phyloP scores from a whole-genome alignment of 805 yeast species.

The Nakazawaea ambrosiae region DNA sequence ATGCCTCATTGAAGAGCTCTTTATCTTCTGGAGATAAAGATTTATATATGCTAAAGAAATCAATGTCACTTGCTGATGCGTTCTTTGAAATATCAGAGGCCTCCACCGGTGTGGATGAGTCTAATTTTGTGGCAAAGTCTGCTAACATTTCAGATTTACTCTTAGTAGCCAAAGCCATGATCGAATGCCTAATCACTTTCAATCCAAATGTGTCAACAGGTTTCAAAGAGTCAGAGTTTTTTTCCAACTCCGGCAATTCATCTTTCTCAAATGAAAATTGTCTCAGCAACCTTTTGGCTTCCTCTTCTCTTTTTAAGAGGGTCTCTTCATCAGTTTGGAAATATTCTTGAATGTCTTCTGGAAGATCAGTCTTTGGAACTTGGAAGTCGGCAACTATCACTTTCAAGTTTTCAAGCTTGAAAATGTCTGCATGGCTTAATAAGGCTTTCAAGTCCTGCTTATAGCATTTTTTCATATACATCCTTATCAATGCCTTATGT shows the following conservation, averaged over 20 bases:
- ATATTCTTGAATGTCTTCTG: constrained; percentile 28
- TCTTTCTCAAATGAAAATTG: constrained; percentile 12
- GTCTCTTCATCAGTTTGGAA: constrained; percentile 15
- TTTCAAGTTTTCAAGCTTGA: constrained; percentile 41
- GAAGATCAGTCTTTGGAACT: constrained; percentile 18
- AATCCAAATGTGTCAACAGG: constrained; percentile 76
- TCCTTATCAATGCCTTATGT: constrained; percentile 1
- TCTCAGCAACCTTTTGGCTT: constrained; percentile 10
- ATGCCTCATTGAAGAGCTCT: constrained; percentile 50
- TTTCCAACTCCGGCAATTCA: constrained; percentile 37
- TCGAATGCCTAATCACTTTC: constrained; percentile 69
- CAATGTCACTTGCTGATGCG: constrained; percentile 22
- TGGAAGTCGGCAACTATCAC: constrained; percentile 15
- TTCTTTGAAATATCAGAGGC: constrained; percentile 1
- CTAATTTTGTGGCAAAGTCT: constrained; percentile 6
- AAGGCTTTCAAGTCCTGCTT: constrained; percentile 19
- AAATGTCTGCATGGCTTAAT: constrained; percentile 42
- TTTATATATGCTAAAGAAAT: constrained; percentile 64
- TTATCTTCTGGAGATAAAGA: constrained; percentile 40
- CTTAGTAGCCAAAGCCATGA: constrained; percentile 39
- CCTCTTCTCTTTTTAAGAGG: not conserved
- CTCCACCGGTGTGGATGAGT: constrained; percentile 6
- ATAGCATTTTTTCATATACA: constrained; percentile 5
- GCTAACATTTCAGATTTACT: constrained; percentile 14
- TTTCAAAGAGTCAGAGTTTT: constrained; percentile 45